Base-by-base conservation (phyloP, 2,329 filamentous ascomycete species). In the Diaporthe vaccinii region DNA sequence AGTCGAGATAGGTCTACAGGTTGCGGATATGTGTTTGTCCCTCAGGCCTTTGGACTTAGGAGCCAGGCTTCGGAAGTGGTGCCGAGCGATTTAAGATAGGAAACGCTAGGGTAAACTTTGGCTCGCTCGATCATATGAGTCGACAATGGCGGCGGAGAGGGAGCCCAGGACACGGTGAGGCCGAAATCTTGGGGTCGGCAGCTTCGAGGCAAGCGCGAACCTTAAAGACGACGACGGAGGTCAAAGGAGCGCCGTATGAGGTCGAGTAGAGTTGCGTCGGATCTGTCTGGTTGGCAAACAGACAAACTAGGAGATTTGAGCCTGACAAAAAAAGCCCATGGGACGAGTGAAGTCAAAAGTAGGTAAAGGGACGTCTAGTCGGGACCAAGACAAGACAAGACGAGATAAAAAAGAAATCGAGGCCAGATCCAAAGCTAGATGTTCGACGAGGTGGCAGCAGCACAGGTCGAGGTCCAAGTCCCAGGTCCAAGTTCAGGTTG, bases 201-300 rank as follows among this genome's bases (percentile, higher is more conserved):
- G 15, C 65, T 55, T 55, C 36, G 65, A 69, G 36, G 65, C 65
- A 69, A 69, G 65, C 65, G 65, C 65, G 65, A 69, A 69, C 65
- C n/a, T 55, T 55, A 46, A 46, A 46, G 58, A 61, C 55, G 59
- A 55, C 58, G 51, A 65, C 28, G 49, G 51, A 65, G 5, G 46
- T 41, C 49, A 31, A 73, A 53, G 71, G 58, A 44, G 36, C 58
- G 59, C 34, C 12, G 55, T 46, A 46, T 61, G 44, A 65, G 39
- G 28, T 34, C 49, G 61, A 14, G 61, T 31, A 53, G 65, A 53
- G 4, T 28, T 41, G 65, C 12, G 49, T 69, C 34, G 49, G 41
- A 17, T 22, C 22, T 25, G 25, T 22, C 22, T 28, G 65, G 34
- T 20, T 65, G 71, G 46, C 51, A 53, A 25, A 65, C 71, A 57